A percentile compares a stretch with the other conserved stretches of the same genome.
phyloP scores from a whole-genome alignment of 108 stramenopile genomes.

The Nitzschia sp. region DNA sequence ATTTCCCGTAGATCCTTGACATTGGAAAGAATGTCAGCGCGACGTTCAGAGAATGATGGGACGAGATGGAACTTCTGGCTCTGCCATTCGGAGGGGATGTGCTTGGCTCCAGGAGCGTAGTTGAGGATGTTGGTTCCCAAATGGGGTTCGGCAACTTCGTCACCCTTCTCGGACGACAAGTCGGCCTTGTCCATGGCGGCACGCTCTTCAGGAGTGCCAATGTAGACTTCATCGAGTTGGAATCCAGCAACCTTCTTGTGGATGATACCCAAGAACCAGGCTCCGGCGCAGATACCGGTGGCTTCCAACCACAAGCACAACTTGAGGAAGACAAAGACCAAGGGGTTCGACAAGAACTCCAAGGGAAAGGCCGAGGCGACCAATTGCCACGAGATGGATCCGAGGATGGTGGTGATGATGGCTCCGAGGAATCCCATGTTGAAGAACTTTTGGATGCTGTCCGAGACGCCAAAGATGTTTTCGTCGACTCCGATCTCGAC shows the following conservation, averaged over 20 bases:
- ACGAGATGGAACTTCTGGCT: slow-evolving; percentile 1
- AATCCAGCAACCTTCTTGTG: slow-evolving; percentile 49
- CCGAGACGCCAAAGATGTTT: slow-evolving; percentile 62
- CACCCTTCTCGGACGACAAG: slow-evolving; percentile 16
- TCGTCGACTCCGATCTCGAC: slow-evolving; percentile 39
- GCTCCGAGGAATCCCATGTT: slow-evolving; percentile 71
- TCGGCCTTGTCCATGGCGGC: slow-evolving; percentile 35
- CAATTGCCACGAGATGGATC: slow-evolving; percentile 68
- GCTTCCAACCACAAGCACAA: slow-evolving; percentile 53
- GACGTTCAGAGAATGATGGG: slow-evolving; percentile 25
- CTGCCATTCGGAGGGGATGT: slow-evolving; percentile 10
- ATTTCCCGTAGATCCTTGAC: slow-evolving; percentile 31
- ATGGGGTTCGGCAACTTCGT: slow-evolving; percentile 20
- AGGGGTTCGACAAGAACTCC: slow-evolving; percentile 57
- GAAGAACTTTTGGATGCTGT: slow-evolving; percentile 59
- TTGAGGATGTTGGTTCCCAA: slow-evolving; percentile 32
- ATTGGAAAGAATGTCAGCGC: slow-evolving; percentile 30
- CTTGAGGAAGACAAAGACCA: slow-evolving; percentile 50
- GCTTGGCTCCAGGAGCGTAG: slow-evolving; percentile 14
- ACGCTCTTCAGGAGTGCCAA: slow-evolving; percentile 66
- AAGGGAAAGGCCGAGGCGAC: slow-evolving; percentile 69
- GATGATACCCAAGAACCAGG: slow-evolving; percentile 63
- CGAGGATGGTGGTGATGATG: slow-evolving; percentile 71
- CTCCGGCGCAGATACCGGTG: slow-evolving; percentile 59
- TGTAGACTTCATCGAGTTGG: slow-evolving; percentile 66